phyloP scores from a whole-genome alignment of 768 basidiomycete genomes.

The Sarcodon sp. region DNA sequence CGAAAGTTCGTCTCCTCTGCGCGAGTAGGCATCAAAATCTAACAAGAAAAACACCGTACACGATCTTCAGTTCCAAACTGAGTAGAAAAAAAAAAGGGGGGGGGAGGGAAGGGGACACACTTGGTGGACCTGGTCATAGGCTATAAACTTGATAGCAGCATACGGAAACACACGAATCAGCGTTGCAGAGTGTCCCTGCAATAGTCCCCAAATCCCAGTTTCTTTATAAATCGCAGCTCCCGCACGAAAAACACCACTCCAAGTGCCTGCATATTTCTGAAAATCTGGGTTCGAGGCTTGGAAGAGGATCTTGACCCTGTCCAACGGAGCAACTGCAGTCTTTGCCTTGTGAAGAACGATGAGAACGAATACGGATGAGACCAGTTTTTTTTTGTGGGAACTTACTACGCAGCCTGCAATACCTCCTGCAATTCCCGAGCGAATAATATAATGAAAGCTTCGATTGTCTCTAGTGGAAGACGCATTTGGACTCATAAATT shows the following conservation, averaged over 20 bases:
- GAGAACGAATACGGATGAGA: constrained; percentile 4
- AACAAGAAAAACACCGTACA: not conserved
- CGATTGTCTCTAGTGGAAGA: constrained; percentile 13
- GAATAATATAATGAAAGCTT: constrained; percentile 25
- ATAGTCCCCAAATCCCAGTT: constrained; percentile 64
- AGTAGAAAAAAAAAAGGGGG: not conserved
- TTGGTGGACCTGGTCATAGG: constrained; percentile 79
- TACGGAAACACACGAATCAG: constrained; percentile 92
- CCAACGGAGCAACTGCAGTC: constrained; percentile 89
- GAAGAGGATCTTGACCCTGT: constrained; percentile 97
- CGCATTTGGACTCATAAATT: constrained; percentile 44
- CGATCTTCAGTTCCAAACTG: not conserved
- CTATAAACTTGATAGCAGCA: constrained; percentile 94
- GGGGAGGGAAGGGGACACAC: constrained; percentile 25
- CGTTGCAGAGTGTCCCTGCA: constrained; percentile 95
- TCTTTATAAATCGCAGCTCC: constrained; percentile 56
- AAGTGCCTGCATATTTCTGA: constrained; percentile 84
- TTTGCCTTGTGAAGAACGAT: constrained; percentile 50
- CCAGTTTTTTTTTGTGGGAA: constrained; percentile 9
- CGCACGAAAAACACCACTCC: constrained; percentile 75
- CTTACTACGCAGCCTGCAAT: constrained; percentile 87
- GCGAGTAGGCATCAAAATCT: constrained; percentile 81
- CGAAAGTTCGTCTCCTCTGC: constrained; percentile 65
- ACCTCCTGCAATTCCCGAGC: constrained; percentile 86
- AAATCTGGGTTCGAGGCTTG: constrained; percentile 96